These are phyloP conservation scores for Verticillium longisporum DNA, from an alignment of 2,329 filamentous ascomycete genomes.

Conservation along the genomic window DNA sequence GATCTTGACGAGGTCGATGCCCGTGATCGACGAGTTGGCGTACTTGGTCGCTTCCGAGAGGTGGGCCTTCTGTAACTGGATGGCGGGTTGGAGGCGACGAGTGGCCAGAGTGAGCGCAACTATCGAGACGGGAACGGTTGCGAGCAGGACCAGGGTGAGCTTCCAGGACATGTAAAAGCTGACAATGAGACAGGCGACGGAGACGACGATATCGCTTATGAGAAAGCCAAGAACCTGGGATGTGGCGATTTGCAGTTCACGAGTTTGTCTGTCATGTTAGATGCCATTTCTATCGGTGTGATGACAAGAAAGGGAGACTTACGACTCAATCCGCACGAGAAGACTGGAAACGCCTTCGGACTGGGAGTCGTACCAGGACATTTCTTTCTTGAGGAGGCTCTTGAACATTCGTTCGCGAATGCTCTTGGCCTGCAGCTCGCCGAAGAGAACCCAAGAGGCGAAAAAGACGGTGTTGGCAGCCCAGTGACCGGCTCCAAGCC, in stretches of 20 bases:
- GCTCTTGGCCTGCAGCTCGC: constrained; percentile 68
- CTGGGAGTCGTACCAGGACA: constrained; percentile 75
- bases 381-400: constrained; percentile 63
- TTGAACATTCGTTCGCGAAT: constrained; percentile 60
- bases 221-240: constrained; percentile 73
- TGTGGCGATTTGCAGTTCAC: constrained; percentile 73
- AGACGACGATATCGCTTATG: constrained; percentile 56
- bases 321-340: constrained; percentile 68
- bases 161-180: constrained; percentile 80
- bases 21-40: constrained; percentile 60
- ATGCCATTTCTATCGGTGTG: too few relatives aligned
- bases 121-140: constrained; percentile 63
- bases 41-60: constrained; percentile 67
- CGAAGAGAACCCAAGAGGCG: constrained; percentile 66
- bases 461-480: constrained; percentile 61
- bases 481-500: constrained; percentile 60
- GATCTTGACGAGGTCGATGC: constrained; percentile 81
- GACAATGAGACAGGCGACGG: constrained; percentile 58
- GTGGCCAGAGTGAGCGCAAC: constrained; percentile 54
- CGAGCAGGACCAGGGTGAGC: constrained; percentile 71
- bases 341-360: constrained; percentile 66
- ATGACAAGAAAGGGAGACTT: constrained; percentile 20
- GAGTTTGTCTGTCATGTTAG: constrained; percentile 56
- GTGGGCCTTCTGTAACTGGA: constrained; percentile 61
- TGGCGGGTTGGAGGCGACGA: constrained; percentile 53